Conservation (phyloP, 2,329 filamentous ascomycete species). For the Pleomassaria siparia region DNA sequence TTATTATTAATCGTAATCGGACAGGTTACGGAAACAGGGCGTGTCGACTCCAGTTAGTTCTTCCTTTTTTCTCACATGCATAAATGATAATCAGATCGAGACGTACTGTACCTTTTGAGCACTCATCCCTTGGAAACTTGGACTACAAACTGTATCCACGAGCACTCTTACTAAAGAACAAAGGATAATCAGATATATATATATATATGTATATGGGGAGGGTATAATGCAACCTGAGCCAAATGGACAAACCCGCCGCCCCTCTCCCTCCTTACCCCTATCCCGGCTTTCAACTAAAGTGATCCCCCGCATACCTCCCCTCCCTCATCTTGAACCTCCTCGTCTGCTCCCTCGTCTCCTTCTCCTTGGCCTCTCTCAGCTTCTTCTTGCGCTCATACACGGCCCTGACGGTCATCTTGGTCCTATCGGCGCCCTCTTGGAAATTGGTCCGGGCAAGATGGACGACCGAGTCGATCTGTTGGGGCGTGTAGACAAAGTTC, state of each 20-base stretch:
- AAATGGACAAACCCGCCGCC: not conserved
- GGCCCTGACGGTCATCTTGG: conserved; percentile 75
- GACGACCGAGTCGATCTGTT: conserved; percentile 85
- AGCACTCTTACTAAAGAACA: no score
- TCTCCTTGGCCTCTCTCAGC: conserved; percentile 58
- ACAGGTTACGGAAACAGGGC: no score
- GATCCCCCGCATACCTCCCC: conserved; percentile 59
- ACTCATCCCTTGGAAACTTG: no score
- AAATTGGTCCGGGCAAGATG: conserved; percentile 84
- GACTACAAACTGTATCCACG: no score
- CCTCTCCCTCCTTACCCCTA: not conserved
- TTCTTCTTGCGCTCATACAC: conserved; percentile 92
- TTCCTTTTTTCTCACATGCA: no score
- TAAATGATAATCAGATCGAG: no score
- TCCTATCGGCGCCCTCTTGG: conserved; percentile 75
- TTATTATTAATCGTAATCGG: no score
- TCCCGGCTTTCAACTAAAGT: conserved; percentile 58
- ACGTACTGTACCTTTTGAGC: no score
- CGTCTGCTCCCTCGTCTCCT: conserved; percentile 40
- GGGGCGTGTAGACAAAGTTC: conserved; percentile 95
- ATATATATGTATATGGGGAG: not conserved
- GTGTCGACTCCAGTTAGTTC: no score
- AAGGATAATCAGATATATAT: no score
- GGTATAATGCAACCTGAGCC: conserved; percentile 2
- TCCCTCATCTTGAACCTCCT: conserved; percentile 46